Base-by-base conservation (phyloP, 768 basidiomycete genomes). In the Auricularia auricula-judae region DNA sequence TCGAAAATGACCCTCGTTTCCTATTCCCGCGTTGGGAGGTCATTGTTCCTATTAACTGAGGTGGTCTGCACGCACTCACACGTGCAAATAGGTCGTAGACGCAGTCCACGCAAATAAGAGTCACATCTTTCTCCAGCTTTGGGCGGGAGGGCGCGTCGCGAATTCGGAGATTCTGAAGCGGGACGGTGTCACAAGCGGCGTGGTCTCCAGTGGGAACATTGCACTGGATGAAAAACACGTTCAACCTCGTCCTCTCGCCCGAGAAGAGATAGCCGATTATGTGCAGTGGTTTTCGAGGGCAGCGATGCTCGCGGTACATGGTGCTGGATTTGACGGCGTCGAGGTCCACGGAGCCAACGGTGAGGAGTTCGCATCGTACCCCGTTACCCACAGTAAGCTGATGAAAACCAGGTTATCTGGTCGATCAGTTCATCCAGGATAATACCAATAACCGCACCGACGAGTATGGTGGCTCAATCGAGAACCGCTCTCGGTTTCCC, bases 391-490 rank as follows among this genome's bases (percentile, higher is more conserved):
- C 29, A 29, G 29, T 29, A 29, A 29, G 29, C 29, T 29, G 29
- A 18, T 18, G 21, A 5, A 3, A 12, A 4, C 21, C 14, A 51
- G 81, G 81, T 1, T 79, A 75, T 66, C 65, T 86, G 8, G 63
- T 79, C n/a, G 84, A 88, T 68, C 85, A 88, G 70, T 88, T 89
- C 76, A 65, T 85, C 10, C 84, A 86, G 68, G 76, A 80, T 36
- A 70, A 76, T n/a, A 75, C 78, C 65, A 88, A 88, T 76, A 80
- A 82, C 67, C 80, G 86, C 21, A 85, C 81, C 3, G 87, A 88
- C 70, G 78, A 82, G 66, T 91, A 88, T 68, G 87, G 87, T 0
- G 88, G 88, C 1, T 82, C 80, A 68, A 82, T 88, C 65, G 86
- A 88, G 73, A 90, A 88, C 70, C 79, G 89, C 21, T 81, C 76